Evolutionary conservation across 1,284 basidiomycete genomes (phyloP).

Genomic region (Wallemia mellicola): DNA sequence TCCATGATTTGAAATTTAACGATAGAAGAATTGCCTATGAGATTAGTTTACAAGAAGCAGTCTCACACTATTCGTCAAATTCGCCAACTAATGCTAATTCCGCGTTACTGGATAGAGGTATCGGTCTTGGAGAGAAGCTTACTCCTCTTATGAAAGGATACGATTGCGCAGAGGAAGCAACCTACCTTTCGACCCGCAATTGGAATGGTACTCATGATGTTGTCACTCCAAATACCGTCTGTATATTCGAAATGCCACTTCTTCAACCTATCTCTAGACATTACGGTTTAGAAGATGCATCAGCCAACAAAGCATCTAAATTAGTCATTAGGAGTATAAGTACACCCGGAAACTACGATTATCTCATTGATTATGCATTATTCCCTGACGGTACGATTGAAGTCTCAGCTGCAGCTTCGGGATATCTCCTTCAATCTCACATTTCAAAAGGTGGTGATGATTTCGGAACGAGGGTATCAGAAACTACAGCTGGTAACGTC

Average conservation of each 20-base stretch:
- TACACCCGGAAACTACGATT: not conserved
- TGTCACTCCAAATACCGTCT: not conserved
- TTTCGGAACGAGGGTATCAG: not conserved
- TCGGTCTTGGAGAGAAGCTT: not conserved
- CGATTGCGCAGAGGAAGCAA: not conserved
- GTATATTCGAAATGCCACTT: not conserved
- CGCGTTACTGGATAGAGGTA: not conserved
- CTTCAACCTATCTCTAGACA: not conserved
- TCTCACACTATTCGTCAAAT: not conserved
- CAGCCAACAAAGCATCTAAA: not conserved
- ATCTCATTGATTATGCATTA: not conserved
- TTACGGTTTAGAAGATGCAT: not conserved
- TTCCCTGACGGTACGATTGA: not conserved
- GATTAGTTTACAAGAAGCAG: not conserved
- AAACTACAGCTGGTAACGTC: not conserved
- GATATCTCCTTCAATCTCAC: not conserved
- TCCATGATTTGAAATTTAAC: not conserved
- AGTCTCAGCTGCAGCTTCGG: not conserved
- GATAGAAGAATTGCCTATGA: not conserved
- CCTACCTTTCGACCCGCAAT: not conserved
- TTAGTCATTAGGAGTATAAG: not conserved
- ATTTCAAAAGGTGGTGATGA: not conserved
- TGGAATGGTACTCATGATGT: not conserved
- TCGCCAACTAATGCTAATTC: not conserved
- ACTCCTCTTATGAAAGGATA: not conserved